Evolutionary conservation across 2,329 filamentous ascomycete genomes (phyloP).

Genomic region (Lachnellula willkommii): DNA sequence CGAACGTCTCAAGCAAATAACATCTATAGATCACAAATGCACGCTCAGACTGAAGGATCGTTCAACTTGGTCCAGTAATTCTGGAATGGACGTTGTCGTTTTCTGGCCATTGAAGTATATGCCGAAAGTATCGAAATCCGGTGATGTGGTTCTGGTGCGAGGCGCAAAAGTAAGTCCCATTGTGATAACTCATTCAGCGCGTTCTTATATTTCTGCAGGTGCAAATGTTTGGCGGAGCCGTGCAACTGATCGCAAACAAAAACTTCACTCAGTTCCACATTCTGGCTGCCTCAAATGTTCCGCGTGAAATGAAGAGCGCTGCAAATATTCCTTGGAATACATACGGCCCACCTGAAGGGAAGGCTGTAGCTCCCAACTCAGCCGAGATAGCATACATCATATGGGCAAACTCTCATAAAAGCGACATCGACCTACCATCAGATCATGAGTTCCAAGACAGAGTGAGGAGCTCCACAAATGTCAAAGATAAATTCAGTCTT

Average conservation of each 20-base stretch:
- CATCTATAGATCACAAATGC: conserved; percentile 51
- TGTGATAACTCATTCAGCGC: conserved; percentile 20
- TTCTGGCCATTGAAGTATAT: conserved; percentile 51
- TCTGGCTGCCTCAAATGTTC: conserved; percentile 39
- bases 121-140: conserved; percentile 41
- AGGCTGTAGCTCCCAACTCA: conserved; percentile 8
- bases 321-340: conserved; percentile 15
- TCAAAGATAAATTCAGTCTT: conserved; percentile 54
- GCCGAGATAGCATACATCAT: conserved; percentile 40
- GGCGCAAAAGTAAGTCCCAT: conserved; percentile 39
- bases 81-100: conserved; percentile 46
- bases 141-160: conserved; percentile 62
- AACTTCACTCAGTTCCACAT: conserved; percentile 40
- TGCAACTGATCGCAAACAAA: conserved; percentile 42
- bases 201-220: conserved; percentile 32
- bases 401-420: conserved; percentile 40
- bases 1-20: conserved; percentile 4
- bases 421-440: conserved; percentile 41
- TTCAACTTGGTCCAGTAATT: conserved; percentile 41
- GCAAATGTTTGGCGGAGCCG: conserved; percentile 33
- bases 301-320: conserved; percentile 15
- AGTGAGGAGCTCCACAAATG: conserved; percentile 37
- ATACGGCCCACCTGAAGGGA: conserved; percentile 6
- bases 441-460: conserved; percentile 39
- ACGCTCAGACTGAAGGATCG: conserved; percentile 56